Evolutionary conservation across 2,329 filamentous ascomycete genomes (phyloP).

Genomic region (Myriosclerotinia duriaeana): DNA sequence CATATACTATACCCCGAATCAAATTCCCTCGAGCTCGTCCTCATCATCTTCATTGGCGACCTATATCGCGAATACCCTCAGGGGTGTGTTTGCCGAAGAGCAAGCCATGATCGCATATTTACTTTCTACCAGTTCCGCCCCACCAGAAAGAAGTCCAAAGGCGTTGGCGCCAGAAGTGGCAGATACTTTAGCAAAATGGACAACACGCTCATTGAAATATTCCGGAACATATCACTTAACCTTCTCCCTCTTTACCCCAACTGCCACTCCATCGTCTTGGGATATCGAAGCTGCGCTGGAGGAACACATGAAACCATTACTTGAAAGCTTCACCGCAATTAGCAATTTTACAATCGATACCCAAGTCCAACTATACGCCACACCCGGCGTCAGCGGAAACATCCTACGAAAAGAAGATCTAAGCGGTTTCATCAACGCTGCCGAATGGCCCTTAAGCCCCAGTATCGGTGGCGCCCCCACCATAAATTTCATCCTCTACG

Average conservation of each 20-base stretch:
- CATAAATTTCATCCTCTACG: constrained; percentile 92
- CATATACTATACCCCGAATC: constrained; percentile 71
- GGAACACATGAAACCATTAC: constrained; percentile 77
- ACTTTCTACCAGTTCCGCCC: constrained; percentile 59
- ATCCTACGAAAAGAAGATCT: constrained; percentile 81
- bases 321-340: constrained; percentile 76
- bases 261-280: constrained; percentile 79
- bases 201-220: constrained; percentile 84
- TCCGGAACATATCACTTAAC: constrained; percentile 92
- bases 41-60: constrained; percentile 68
- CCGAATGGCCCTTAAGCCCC: constrained; percentile 93
- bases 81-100: constrained; percentile 80
- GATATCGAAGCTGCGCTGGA: constrained; percentile 81
- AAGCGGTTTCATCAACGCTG: constrained; percentile 93
- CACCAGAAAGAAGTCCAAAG: constrained; percentile 49
- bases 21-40: constrained; percentile 68
- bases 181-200: constrained; percentile 64
- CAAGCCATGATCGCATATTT: constrained; percentile 80
- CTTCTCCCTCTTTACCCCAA: constrained; percentile 89
- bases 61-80: constrained; percentile 76
- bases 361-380: constrained; percentile 93
- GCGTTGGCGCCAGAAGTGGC: constrained; percentile 52
- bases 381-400: constrained; percentile 57
- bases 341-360: constrained; percentile 96
- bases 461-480: constrained; percentile 92